phyloP scores from a whole-genome alignment of 345 rosid genomes.

The Theobroma cacao region DNA sequence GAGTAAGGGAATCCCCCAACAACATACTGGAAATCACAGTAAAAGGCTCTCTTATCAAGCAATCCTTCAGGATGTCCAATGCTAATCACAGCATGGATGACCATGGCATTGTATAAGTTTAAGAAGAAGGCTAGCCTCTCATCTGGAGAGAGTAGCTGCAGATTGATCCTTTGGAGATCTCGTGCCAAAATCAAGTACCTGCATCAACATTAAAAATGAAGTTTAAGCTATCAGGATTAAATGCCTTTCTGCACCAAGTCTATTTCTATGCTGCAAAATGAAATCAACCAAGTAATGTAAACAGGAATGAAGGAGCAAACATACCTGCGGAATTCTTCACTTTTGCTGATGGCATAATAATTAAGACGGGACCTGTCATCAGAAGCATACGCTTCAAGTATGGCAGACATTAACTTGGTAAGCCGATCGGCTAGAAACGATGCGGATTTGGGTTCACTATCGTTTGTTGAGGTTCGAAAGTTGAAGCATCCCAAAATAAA shows the following conservation, averaged over 20 bases:
- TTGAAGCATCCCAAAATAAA: conserved; percentile 18
- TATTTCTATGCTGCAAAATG: too few relatives aligned
- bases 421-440: conserved; percentile 31
- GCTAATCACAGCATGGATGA: conserved; percentile 78
- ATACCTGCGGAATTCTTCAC: conserved; percentile 22
- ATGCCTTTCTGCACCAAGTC: too few relatives aligned
- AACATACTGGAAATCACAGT: conserved; percentile 65
- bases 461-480: not conserved
- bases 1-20: conserved; percentile 80
- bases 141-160: conserved; percentile 39
- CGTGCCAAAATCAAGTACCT: conserved; percentile 67
- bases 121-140: conserved; percentile 79
- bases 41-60: conserved; percentile 63
- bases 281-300: not conserved
- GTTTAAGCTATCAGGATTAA: too few relatives aligned
- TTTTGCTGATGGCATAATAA: conserved; percentile 6
- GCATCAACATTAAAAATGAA: conserved; percentile 2
- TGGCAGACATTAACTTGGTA: conserved; percentile 11
- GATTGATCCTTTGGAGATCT: conserved; percentile 77
- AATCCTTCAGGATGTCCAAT: conserved; percentile 63
- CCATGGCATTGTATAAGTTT: conserved; percentile 91
- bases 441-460: conserved; percentile 14
- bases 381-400: conserved; percentile 11
- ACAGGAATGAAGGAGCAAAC: not conserved
- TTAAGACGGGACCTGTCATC: conserved; percentile 3